Percentiles rank a stretch among this genome's conserved stretches.
These are phyloP conservation scores for Diospyros kaki DNA, from an alignment of 148 eudicot species.

Conservation along the genomic window DNA sequence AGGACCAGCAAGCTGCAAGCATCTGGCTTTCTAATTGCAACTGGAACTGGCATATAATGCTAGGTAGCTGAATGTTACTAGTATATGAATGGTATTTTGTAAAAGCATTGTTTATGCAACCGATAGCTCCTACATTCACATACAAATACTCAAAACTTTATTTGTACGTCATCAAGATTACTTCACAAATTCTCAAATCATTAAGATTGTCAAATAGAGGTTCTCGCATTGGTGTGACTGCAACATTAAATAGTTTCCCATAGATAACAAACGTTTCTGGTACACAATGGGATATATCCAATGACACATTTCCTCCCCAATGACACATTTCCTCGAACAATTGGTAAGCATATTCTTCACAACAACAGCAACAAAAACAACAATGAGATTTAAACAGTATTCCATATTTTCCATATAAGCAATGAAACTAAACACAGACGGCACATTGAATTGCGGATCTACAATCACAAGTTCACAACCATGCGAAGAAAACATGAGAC, in stretches of 20 bases:
- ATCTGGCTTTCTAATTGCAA: neutral
- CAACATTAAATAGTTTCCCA: neutral
- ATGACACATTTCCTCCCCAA: constrained; percentile 3
- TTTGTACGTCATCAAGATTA: neutral
- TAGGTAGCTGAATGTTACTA: neutral
- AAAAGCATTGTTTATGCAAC: neutral
- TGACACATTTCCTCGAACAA: constrained; percentile 8
- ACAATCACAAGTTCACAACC: neutral
- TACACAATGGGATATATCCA: neutral
- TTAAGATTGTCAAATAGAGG: no score
- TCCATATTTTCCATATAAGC: neutral
- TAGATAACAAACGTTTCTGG: neutral
- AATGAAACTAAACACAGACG: neutral
- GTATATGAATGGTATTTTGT: neutral
- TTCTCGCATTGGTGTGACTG: no score
- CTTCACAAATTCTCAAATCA: no score
- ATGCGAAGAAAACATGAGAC: neutral
- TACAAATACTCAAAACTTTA: neutral
- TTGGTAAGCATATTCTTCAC: neutral
- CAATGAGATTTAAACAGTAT: no score
- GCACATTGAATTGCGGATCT: neutral
- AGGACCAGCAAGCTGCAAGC: neutral
- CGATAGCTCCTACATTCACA: neutral
- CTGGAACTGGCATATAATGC: neutral
- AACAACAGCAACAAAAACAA: no score